phyloP scores from a whole-genome alignment of 129 eudicot species.

The Apium graveolens region DNA sequence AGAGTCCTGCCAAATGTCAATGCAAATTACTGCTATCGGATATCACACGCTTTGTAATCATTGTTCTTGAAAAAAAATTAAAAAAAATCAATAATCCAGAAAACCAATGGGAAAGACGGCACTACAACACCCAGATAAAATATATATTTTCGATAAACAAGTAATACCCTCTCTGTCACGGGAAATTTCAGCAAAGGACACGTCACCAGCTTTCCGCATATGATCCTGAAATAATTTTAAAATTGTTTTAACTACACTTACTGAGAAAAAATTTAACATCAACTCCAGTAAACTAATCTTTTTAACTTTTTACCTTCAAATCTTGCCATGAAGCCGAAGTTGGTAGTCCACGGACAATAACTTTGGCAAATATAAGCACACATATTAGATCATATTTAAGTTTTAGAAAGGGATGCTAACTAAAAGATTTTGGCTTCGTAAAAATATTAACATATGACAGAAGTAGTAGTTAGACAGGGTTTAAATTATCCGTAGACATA shows the following conservation, averaged over 20 bases:
- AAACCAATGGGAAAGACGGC: background rate
- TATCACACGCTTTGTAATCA: background rate
- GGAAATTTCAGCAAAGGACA: constrained; percentile 92
- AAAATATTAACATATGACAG: background rate
- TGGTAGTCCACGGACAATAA: constrained; percentile 90
- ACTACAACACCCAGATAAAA: background rate
- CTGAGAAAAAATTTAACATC: background rate
- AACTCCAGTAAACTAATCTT: background rate
- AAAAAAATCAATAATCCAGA: background rate
- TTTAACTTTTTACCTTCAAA: constrained; percentile 47
- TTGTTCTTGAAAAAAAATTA: background rate
- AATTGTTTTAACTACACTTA: background rate
- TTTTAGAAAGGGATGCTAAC: background rate
- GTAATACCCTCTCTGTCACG: constrained; percentile 69
- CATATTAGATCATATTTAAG: background rate
- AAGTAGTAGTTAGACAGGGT: background rate
- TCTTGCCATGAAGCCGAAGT: constrained; percentile 99
- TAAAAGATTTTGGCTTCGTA: background rate
- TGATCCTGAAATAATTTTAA: constrained; percentile 55
- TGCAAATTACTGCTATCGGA: background rate
- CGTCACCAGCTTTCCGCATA: constrained; percentile 99
- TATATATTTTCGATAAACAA: background rate
- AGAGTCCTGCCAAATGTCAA: background rate
- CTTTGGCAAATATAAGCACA: constrained; percentile 21
- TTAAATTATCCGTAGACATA: background rate